Evolutionary conservation across 2,329 filamentous ascomycete species (phyloP), one percentile per base, ranked within the genome.

Genomic region (Penicillium sp.): DNA sequence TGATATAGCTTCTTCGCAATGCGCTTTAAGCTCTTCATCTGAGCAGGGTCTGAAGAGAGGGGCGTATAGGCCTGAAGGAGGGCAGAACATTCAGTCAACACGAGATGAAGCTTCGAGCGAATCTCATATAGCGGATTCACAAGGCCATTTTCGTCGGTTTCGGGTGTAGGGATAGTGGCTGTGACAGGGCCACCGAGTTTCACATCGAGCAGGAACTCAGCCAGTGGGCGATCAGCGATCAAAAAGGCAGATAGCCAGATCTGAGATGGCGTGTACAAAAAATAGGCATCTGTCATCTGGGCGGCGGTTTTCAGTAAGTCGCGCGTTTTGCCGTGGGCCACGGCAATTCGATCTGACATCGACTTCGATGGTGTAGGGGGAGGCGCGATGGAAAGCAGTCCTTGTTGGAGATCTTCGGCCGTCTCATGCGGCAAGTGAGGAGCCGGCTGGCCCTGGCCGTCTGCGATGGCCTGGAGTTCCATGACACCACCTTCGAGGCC

Each of bases 201-300:
- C 1, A 69, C 69, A 27, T 77, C 71, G 16, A 80, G 65, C 59
- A 79, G 80, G 57, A 75, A 76, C 51, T 76, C 68, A 1, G 72
- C 71, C 5, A 80, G 65, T 2, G 75, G 74, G 24, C 67, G 64
- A 69, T 97, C 93, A 0, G 87, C 90, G 48, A 95, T 82, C 13
- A 88, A 80, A 27, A 97, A 76, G 0, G 92, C 86, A 0, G 91
- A 88, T 56, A 97, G 82, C 86, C 92, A 92, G 70, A 97, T 96
- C 72, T 99, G 94, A 22, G 90, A 89, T 0, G 94, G 94, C 0
- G 93, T 93, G 76, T 90, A 97, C 73, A 96, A 88, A 75, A 97
- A 97, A 77, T 97, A 97, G n/a, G 86, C 92, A 67, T 99, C 94
- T 24, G 93, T 96, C 57, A 97, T 82, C 47, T 96, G 79, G 0